Conservation (phyloP, 2,329 filamentous ascomycete genomes). For the Lithohypha guttulata region DNA sequence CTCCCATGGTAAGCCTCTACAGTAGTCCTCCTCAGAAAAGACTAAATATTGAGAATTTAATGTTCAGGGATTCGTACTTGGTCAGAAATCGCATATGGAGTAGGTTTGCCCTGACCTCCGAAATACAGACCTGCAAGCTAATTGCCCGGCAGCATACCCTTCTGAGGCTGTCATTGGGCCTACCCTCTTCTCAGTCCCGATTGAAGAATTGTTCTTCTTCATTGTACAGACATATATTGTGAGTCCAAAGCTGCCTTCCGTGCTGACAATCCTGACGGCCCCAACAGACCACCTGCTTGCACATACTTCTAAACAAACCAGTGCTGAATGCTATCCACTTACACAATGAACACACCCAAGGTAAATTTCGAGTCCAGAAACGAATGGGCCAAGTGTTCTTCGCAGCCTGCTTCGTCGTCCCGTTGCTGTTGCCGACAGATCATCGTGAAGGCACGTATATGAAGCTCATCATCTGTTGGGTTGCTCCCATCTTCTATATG, state of each 20-base stretch:
- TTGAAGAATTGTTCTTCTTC: conserved; percentile 69
- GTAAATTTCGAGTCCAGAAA: conserved; percentile 32
- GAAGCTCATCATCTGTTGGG: conserved; percentile 60
- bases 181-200: conserved; percentile 53
- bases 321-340: conserved; percentile 47
- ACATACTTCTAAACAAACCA: conserved; percentile 56
- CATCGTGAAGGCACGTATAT: conserved; percentile 51
- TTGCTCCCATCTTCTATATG: conserved; percentile 53
- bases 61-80: conserved; percentile 52
- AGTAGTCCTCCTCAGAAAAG: background rate
- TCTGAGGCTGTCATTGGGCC: conserved; percentile 52
- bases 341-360: conserved; percentile 27
- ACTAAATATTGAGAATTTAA: background rate
- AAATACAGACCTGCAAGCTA: conserved; percentile 6
- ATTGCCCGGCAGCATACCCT: conserved; percentile 46
- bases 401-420: conserved; percentile 23
- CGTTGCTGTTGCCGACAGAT: conserved; percentile 31
- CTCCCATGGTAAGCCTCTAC: conserved; percentile 48
- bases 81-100: conserved; percentile 58
- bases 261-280: background rate
- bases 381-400: conserved; percentile 43
- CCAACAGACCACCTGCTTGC: conserved; percentile 50
- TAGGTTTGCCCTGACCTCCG: conserved; percentile 10
- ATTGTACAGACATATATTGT: conserved; percentile 61
- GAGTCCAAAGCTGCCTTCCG: conserved; percentile 7